These are phyloP conservation scores for Pyrus betulifolia DNA, from an alignment of 306 rosid genomes.

Conservation along the genomic window DNA sequence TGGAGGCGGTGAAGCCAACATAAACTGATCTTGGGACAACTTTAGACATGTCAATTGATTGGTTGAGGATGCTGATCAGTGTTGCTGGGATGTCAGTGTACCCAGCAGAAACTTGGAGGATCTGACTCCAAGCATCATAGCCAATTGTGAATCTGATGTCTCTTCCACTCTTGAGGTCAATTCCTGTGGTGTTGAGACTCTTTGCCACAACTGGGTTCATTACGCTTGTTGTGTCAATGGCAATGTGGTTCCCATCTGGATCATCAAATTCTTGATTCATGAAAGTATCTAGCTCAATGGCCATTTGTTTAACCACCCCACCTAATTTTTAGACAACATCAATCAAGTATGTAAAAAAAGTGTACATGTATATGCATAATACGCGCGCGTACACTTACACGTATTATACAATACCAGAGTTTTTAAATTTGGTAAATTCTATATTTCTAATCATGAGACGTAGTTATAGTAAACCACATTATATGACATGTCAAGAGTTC, in stretches of 20 bases:
- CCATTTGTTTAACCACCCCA: slow-evolving; percentile 32
- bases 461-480: neutral
- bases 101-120: slow-evolving; percentile 30
- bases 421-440: too few species aligned
- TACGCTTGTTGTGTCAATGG: slow-evolving; percentile 40
- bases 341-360: neutral
- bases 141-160: slow-evolving; percentile 35
- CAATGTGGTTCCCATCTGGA: slow-evolving; percentile 46
- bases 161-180: slow-evolving; percentile 50
- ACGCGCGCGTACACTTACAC: rapidly evolving
- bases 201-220: slow-evolving; percentile 27
- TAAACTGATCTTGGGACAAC: slow-evolving; percentile 33
- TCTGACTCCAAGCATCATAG: slow-evolving; percentile 34
- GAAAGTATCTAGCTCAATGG: slow-evolving; percentile 45
- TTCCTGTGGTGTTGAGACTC: slow-evolving; percentile 26
- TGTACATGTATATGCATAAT: too few species aligned
- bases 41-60: slow-evolving; percentile 22
- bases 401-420: too few species aligned
- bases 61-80: slow-evolving; percentile 25
- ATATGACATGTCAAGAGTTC: neutral
- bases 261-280: slow-evolving; percentile 50
- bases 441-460: neutral
- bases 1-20: slow-evolving; percentile 56
- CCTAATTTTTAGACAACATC: slow-evolving; percentile 10
- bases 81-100: slow-evolving; percentile 21